phyloP scores from a whole-genome alignment of 257 asterid genomes.

The Leptodermis oblonga region DNA sequence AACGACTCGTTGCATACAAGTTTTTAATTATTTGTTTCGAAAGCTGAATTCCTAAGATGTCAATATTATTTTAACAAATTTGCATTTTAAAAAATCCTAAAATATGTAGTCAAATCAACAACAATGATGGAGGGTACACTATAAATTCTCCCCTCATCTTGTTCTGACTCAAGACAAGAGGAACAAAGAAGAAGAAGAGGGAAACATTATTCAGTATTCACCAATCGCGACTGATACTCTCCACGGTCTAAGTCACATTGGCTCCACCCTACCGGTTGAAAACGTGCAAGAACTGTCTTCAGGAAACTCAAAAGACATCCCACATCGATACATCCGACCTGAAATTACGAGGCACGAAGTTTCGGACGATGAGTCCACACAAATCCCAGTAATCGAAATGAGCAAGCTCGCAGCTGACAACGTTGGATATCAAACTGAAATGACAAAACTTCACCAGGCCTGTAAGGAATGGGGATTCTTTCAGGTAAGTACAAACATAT shows the following conservation, averaged over 20 bases:
- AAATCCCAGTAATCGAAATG: slow-evolving; percentile 32
- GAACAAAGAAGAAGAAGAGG: too few relatives aligned
- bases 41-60: too few relatives aligned
- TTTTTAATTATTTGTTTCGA: too few relatives aligned
- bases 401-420: slow-evolving; percentile 16
- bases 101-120: too few relatives aligned
- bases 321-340: slow-evolving; percentile 21
- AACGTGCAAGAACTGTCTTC: slow-evolving; percentile 27
- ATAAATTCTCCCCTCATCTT: too few relatives aligned
- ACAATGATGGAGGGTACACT: too few relatives aligned
- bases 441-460: slow-evolving; percentile 30
- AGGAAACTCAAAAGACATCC: slow-evolving; percentile 13
- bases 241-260: slow-evolving; percentile 3
- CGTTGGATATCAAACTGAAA: slow-evolving; percentile 3
- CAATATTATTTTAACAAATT: too few relatives aligned
- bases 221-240: slow-evolving; percentile 11
- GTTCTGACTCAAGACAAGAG: too few relatives aligned
- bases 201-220: neutral
- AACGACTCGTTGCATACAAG: too few relatives aligned
- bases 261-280: slow-evolving; percentile 30
- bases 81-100: too few relatives aligned
- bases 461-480: slow-evolving; percentile 35
- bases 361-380: slow-evolving; percentile 12
- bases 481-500: slow-evolving; percentile 17
- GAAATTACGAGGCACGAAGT: slow-evolving; percentile 12